Evolutionary conservation across 2,329 filamentous ascomycete species (phyloP).

Genomic region (Aspergillus awamori): DNA sequence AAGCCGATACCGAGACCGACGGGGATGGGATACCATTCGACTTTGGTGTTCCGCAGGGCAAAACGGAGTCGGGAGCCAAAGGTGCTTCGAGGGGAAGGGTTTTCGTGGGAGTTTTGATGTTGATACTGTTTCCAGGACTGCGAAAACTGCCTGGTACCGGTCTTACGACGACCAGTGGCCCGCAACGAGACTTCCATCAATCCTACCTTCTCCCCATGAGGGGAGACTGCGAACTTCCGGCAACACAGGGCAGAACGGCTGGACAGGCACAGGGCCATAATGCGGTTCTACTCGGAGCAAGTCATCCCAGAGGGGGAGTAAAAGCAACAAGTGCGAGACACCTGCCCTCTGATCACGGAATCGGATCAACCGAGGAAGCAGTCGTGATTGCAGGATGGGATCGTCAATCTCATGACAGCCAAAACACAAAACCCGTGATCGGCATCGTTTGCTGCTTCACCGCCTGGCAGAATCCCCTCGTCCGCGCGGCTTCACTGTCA

Average conservation of each 20-base stretch:
- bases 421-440: neutral
- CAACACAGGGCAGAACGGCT: slow-evolving; percentile 27
- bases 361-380: neutral
- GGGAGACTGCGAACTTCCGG: slow-evolving; percentile 26
- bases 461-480: slow-evolving; percentile 27
- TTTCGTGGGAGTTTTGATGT: slow-evolving; percentile 39
- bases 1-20: slow-evolving; percentile 83
- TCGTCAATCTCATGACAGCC: slow-evolving; percentile 1
- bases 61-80: slow-evolving; percentile 60
- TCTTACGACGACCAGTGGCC: slow-evolving; percentile 33
- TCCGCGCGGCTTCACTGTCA: neutral
- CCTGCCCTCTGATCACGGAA: neutral
- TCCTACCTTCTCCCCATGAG: slow-evolving; percentile 26
- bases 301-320: slow-evolving; percentile 21
- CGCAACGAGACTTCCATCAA: slow-evolving; percentile 39
- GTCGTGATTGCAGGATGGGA: slow-evolving; percentile 9
- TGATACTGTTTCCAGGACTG: slow-evolving; percentile 46
- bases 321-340: slow-evolving; percentile 5
- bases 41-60: slow-evolving; percentile 65
- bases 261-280: slow-evolving; percentile 41
- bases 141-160: slow-evolving; percentile 40
- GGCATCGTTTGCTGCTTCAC: slow-evolving; percentile 9
- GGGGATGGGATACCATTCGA: slow-evolving; percentile 90
- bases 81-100: slow-evolving; percentile 48
- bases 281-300: slow-evolving; percentile 33